These are phyloP conservation scores for Dendryphion nanum DNA, from an alignment of 2,329 filamentous ascomycete genomes.

Conservation along the genomic window DNA sequence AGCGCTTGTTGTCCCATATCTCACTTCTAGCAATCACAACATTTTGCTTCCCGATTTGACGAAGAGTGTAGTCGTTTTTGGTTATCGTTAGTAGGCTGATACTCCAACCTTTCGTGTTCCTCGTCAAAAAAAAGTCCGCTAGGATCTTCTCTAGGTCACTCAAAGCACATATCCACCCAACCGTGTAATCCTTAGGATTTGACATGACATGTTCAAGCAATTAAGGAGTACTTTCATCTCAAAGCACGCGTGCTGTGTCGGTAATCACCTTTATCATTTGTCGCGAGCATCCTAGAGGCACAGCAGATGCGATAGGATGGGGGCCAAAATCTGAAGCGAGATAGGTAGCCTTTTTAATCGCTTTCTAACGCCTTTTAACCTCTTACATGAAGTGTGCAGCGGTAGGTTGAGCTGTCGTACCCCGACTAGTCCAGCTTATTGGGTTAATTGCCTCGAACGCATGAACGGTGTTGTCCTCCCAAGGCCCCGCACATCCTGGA, in stretches of 20 bases:
- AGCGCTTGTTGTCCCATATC: background rate
- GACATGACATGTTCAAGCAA: too few relatives aligned
- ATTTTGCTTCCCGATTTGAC: background rate
- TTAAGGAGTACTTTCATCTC: background rate
- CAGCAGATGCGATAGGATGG: background rate
- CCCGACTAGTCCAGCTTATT: too few relatives aligned
- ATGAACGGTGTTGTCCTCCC: too few relatives aligned
- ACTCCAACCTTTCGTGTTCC: background rate
- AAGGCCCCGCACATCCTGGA: too few relatives aligned
- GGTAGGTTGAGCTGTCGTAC: too few relatives aligned
- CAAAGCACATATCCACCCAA: background rate
- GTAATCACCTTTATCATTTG: background rate
- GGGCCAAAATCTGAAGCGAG: background rate
- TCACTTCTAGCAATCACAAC: background rate
- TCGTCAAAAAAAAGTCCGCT: background rate
- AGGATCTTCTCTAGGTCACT: background rate
- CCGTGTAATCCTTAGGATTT: too few relatives aligned
- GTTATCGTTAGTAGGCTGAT: background rate
- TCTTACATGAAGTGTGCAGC: too few relatives aligned
- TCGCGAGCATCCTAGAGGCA: background rate
- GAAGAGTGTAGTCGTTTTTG: background rate
- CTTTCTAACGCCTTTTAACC: background rate
- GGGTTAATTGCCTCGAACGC: too few relatives aligned
- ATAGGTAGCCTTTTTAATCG: background rate
- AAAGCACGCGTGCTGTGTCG: background rate